Evolutionary conservation across 1,284 basidiomycete genomes (phyloP), one percentile per base, ranked within the genome.

Genomic region (Polyporus tsugae): DNA sequence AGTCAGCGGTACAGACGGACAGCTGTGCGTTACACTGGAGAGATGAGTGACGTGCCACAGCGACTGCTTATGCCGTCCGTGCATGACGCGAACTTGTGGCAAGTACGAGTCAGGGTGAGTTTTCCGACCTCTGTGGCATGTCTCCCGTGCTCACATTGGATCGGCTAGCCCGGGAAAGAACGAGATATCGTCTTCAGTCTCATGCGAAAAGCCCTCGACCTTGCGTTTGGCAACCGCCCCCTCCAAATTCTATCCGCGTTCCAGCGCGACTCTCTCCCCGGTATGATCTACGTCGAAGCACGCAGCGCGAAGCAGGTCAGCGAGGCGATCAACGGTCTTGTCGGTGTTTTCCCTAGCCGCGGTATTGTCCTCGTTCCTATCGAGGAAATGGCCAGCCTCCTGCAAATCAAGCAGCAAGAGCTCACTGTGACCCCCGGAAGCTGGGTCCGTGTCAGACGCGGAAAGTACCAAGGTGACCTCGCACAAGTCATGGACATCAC

Each of bases 41-140:
- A 96, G 79, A 92, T 95, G 89, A 97, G 96, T 77, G 93, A 95
- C 74, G 91, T 99, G 41, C 97, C 98, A 0, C 96, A 99, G 78
- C 89, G 96, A n/a, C 82, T 98, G 60, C 86, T 98, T 55, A 99
- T 99, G 97, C 97, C 97, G 42, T 95, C 93, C 17, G 96, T 98
- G 7, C 93, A 98, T 69, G 97, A 99, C 79, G 95, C 97, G 6
- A 97, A 91, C 77, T 82, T 99, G 73, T 99, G 96, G 96, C 96
- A 97, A 81, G 91, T 99, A 64, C 88, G 94, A 74, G 96, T 97
- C 75, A 96, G 96, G 87, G 95, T 94, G 75, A 67, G 86, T 79
- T n/a, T 6, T 11, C 19, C 2, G 19, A 4, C n/a, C 38, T 62
- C 15, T 17, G 11, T 60, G 22, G 29, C 7, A 17, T 25, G 52